Conservation (phyloP, 1,284 basidiomycete species). For the Stygiomarasmius scandens region DNA sequence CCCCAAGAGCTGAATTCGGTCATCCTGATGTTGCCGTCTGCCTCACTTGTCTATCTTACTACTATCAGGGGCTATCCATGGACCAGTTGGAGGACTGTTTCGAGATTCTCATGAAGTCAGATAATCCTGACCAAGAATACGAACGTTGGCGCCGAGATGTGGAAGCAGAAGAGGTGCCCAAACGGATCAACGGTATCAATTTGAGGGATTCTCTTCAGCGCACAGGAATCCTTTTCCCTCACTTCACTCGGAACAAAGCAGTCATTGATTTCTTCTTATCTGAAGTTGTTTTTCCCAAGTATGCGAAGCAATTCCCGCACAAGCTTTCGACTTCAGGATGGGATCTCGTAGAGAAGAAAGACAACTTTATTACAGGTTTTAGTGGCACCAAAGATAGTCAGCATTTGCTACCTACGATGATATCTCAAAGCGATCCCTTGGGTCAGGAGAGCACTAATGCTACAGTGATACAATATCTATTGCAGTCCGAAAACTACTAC, state of each 20-base stretch:
- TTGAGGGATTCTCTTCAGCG: conserved; percentile 41
- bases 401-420: conserved; percentile 49
- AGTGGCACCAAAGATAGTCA: conserved; percentile 60
- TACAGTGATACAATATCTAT: conserved; percentile 29
- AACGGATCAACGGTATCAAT: conserved; percentile 42
- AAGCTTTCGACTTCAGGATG: conserved; percentile 54
- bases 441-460: conserved; percentile 35
- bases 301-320: conserved; percentile 48
- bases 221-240: conserved; percentile 30
- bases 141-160: no score
- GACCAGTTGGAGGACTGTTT: conserved; percentile 44
- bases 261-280: conserved; percentile 54
- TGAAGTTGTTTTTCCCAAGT: conserved; percentile 49
- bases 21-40: conserved; percentile 53
- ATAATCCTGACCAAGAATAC: conserved; percentile 48
- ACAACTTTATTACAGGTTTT: conserved; percentile 49
- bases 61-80: conserved; percentile 49
- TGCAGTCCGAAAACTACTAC: conserved; percentile 28
- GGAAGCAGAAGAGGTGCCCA: conserved; percentile 30
- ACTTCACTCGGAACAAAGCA: conserved; percentile 40
- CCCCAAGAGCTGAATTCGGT: conserved; percentile 53
- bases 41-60: conserved; percentile 55
- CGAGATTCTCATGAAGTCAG: conserved; percentile 41
- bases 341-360: conserved; percentile 49
- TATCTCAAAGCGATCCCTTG: conserved; percentile 41